Conservation (phyloP, 305 asterid species). For the Rubia balearica region DNA sequence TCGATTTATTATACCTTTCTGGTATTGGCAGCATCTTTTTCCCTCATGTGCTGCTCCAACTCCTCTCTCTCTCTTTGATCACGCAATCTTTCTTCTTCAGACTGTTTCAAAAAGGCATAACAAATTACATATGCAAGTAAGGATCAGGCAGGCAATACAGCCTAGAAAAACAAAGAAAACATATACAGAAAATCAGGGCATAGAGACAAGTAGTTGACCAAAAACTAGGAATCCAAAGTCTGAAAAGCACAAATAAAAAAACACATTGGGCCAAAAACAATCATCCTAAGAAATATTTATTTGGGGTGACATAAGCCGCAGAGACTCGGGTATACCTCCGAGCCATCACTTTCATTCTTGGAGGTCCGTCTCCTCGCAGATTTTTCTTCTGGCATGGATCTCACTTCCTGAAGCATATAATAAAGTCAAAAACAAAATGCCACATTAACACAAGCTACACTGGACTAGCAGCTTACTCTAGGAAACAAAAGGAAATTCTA, state of each 20-base stretch:
- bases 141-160: background rate
- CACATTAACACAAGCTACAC: constrained; percentile 22
- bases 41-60: constrained; percentile 67
- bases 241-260: background rate
- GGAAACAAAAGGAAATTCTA: constrained; percentile 25
- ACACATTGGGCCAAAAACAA: background rate
- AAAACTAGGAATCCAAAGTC: background rate
- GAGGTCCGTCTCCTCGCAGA: constrained; percentile 53
- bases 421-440: constrained; percentile 27
- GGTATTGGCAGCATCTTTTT: constrained; percentile 81
- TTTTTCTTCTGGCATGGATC: constrained; percentile 37
- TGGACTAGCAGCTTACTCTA: constrained; percentile 21
- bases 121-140: constrained; percentile 6
- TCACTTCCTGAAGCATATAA: constrained; percentile 37
- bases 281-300: background rate
- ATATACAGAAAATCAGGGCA: background rate
- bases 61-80: constrained; percentile 89
- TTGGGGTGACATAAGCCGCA: background rate
- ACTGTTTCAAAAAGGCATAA: constrained; percentile 35
- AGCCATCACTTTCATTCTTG: constrained; percentile 50
- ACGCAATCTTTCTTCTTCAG: constrained; percentile 83
- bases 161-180: background rate
- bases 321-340: constrained; percentile 45
- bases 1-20: constrained; percentile 51
- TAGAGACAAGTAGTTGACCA: background rate